Conservation (phyloP, 441 rosid species). For the Croton laevigatus region DNA sequence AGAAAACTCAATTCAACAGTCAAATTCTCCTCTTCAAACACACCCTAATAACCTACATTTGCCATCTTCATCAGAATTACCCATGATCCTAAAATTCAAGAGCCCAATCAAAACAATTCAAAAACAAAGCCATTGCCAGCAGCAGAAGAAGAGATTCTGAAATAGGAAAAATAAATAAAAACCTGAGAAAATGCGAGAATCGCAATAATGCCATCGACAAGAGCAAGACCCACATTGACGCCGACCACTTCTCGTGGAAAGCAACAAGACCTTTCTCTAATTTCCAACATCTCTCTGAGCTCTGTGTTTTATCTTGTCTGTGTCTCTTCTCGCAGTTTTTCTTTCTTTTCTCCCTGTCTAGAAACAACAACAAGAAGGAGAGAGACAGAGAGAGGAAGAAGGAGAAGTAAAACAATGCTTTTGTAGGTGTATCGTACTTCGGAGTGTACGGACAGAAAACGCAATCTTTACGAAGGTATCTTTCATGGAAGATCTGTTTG, state of each 20-base stretch:
- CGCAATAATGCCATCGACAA: conserved; percentile 46
- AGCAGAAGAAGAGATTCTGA: background rate
- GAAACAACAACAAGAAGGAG: conserved; percentile 2
- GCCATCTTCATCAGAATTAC: background rate
- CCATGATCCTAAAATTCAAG: background rate
- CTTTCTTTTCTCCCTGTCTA: background rate
- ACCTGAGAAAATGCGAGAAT: conserved; percentile 56
- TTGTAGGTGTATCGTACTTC: conserved; percentile 16
- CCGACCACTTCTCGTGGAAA: conserved; percentile 36
- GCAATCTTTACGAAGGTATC: conserved; percentile 30
- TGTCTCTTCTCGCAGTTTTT: background rate
- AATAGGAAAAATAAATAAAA: conserved; percentile 22
- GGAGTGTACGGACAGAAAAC: conserved; percentile 20
- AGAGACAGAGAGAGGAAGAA: background rate
- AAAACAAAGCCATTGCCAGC: background rate
- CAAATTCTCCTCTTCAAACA: background rate
- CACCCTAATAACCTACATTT: conserved; percentile 13
- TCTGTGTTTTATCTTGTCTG: conserved; percentile 4
- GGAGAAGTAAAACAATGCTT: conserved; percentile 16
- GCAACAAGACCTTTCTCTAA: conserved; percentile 34
- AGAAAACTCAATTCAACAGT: background rate
- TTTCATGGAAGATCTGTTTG: conserved; percentile 36
- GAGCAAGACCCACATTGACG: conserved; percentile 47
- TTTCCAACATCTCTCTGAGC: conserved; percentile 30
- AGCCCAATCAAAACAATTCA: conserved; percentile 2